Percentiles rank a stretch among this genome's conserved stretches.
These are phyloP conservation scores for Neurospora hispaniola DNA, from an alignment of 495 filamentous ascomycete species.

Conservation along the genomic window DNA sequence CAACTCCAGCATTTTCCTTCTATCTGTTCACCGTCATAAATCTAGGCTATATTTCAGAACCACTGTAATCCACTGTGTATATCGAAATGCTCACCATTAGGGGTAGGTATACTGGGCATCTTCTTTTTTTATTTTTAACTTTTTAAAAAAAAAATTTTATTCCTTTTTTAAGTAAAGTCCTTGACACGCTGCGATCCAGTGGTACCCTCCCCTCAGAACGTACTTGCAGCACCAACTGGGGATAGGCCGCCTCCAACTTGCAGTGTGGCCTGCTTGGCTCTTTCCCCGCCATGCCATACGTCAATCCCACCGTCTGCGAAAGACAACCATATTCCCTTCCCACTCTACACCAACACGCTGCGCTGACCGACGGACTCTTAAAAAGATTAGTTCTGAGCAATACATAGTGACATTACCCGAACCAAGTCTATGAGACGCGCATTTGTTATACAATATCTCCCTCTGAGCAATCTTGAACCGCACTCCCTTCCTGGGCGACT, in stretches of 20 bases:
- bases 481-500: not conserved
- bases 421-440: not conserved
- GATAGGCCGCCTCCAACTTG: not conserved
- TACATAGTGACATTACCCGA: not conserved
- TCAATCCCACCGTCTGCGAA: constrained; percentile 5
- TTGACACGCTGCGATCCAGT: not conserved
- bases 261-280: not conserved
- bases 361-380: not conserved
- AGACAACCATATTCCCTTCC: not conserved
- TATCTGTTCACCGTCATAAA: not conserved
- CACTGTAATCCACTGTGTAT: not conserved
- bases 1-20: not conserved
- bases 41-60: not conserved
- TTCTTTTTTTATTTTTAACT: too few species aligned
- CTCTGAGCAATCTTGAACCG: not conserved
- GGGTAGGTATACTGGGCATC: not conserved
- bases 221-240: not conserved
- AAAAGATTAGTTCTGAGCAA: not conserved
- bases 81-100: not conserved
- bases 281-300: constrained; percentile 12
- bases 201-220: not conserved
- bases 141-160: too few species aligned
- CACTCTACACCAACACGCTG: not conserved
- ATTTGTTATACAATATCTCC: not conserved
- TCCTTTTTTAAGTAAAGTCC: not conserved